phyloP scores from a whole-genome alignment of 495 filamentous ascomycete genomes.

The Talaromyces liani region DNA sequence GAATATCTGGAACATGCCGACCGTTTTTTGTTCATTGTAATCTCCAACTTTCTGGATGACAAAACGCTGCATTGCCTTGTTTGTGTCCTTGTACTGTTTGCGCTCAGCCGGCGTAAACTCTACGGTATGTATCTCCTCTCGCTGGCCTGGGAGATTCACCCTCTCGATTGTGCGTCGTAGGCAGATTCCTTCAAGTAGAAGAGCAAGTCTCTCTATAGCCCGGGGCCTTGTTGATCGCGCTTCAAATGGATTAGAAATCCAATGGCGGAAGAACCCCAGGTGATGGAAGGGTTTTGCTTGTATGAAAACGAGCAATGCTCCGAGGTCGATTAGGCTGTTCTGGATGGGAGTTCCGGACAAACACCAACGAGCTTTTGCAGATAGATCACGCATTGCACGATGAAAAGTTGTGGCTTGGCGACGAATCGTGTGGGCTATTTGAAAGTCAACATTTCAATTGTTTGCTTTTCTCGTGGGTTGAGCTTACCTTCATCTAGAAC shows the following conservation, averaged over 20 bases:
- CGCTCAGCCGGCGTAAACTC: conserved; percentile 21
- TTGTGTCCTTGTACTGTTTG: conserved; percentile 23
- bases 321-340: conserved; percentile 96
- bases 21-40: conserved; percentile 14
- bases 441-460: not conserved
- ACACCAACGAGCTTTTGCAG: conserved; percentile 29
- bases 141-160: conserved; percentile 27
- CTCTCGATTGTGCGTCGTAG: conserved; percentile 17
- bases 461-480: not conserved
- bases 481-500: conserved; percentile 41
- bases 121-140: conserved; percentile 11
- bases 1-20: conserved; percentile 32
- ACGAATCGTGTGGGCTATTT: conserved; percentile 33
- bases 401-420: conserved; percentile 27
- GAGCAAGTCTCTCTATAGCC: conserved; percentile 5
- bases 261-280: conserved; percentile 9
- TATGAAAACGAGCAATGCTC: conserved; percentile 93
- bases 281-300: conserved; percentile 73
- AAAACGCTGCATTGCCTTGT: conserved; percentile 20
- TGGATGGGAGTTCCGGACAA: conserved; percentile 93
- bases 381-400: conserved; percentile 24
- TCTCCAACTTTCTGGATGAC: conserved; percentile 21
- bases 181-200: conserved; percentile 15
- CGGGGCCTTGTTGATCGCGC: not conserved
- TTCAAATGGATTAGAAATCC: conserved; percentile 12